Evolutionary conservation across 2,329 filamentous ascomycete species (phyloP).

Genomic region (Calcarisporium arbuscula): DNA sequence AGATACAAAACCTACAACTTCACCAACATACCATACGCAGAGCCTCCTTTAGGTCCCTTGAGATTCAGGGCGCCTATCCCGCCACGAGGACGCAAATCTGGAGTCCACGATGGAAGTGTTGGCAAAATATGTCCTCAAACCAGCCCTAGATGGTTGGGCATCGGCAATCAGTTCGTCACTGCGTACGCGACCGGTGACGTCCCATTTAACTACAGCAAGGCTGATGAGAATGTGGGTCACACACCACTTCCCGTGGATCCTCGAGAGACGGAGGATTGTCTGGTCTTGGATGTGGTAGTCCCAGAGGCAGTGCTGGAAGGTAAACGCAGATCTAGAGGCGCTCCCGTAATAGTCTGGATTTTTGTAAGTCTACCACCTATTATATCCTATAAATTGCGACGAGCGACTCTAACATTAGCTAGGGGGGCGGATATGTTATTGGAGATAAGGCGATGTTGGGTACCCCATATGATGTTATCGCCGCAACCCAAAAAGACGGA

Average conservation of each 20-base stretch:
- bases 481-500: slow-evolving; percentile 3
- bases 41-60: slow-evolving; percentile 3
- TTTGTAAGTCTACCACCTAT: slow-evolving; percentile 5
- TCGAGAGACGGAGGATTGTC: slow-evolving; percentile 6
- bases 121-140: slow-evolving; percentile 8
- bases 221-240: slow-evolving; percentile 1
- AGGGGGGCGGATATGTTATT: slow-evolving; percentile 6
- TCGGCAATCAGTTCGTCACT: slow-evolving; percentile 1
- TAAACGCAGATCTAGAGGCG: slow-evolving; percentile 1
- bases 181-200: slow-evolving; percentile 2
- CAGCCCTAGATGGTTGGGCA: slow-evolving; percentile 1
- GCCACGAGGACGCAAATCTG: slow-evolving; percentile 3
- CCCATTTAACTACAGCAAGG: slow-evolving; percentile 4
- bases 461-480: slow-evolving; percentile 1
- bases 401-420: too few species aligned
- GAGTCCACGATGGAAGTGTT: slow-evolving; percentile 5
- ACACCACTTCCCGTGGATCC: slow-evolving; percentile 1
- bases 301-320: slow-evolving; percentile 4
- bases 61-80: slow-evolving; percentile 2
- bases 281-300: slow-evolving; percentile 6
- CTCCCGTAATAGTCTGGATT: slow-evolving; percentile 6
- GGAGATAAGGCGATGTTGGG: slow-evolving; percentile 6
- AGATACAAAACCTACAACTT: slow-evolving; percentile 6
- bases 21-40: slow-evolving; percentile 6
- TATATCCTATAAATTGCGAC: too few species aligned